Conservation (phyloP, 257 asterid genomes). For the Nicotiana tabacum region DNA sequence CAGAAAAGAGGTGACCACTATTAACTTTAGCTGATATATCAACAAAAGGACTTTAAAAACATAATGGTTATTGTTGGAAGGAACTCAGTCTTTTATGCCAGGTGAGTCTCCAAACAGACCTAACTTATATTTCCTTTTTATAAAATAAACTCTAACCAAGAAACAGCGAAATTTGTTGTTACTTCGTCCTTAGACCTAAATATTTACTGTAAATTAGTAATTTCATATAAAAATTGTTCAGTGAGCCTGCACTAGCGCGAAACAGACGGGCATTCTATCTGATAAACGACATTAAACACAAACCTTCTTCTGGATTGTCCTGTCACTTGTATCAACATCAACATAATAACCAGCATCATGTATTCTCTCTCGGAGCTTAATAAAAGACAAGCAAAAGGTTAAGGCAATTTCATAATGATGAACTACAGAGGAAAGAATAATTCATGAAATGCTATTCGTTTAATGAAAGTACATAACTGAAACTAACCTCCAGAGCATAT, state of each 20-base stretch:
- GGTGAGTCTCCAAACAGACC: neutral
- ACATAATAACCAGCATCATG: conserved; percentile 77
- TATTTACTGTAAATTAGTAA: neutral
- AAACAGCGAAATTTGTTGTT: neutral
- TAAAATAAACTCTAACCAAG: neutral
- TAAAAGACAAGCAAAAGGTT: conserved; percentile 5
- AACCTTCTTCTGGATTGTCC: conserved; percentile 94
- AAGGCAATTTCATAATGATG: conserved; percentile 6
- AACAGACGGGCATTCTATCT: neutral
- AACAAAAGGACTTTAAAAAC: neutral
- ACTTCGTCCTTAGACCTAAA: neutral
- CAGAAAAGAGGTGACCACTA: neutral
- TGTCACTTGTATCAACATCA: conserved; percentile 80
- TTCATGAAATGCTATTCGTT: neutral
- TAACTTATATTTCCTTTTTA: neutral
- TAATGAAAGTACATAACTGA: neutral
- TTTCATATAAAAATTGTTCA: neutral
- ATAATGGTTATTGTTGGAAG: neutral
- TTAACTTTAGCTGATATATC: neutral
- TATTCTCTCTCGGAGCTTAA: conserved; percentile 66
- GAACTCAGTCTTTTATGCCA: neutral
- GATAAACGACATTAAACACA: conserved; percentile 5
- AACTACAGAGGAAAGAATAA: neutral
- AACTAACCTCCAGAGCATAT: conserved; percentile 68
- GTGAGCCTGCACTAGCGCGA: neutral